These are phyloP conservation scores for Mortierella hygrophila DNA, from an alignment of 192 early-diverging fungal genomes.

Conservation along the genomic window DNA sequence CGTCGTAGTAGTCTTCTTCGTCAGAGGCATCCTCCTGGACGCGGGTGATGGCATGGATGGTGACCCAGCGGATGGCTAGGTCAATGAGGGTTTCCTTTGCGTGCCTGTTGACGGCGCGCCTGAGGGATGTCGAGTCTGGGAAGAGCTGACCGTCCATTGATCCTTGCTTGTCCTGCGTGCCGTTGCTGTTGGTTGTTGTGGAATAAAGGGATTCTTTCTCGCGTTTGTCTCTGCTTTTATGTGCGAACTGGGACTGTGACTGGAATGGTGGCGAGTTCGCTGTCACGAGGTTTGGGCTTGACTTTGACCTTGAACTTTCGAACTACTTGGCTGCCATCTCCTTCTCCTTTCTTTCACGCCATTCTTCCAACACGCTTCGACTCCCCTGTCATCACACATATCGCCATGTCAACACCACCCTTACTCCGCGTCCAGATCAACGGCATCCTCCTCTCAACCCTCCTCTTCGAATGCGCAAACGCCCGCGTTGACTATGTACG, in stretches of 20 bases:
- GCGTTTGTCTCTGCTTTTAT: background rate
- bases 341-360: background rate
- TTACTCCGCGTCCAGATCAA: constrained; percentile 40
- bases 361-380: background rate
- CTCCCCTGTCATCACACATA: background rate
- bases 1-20: constrained; percentile 21
- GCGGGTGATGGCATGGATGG: constrained; percentile 26
- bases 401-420: constrained; percentile 24
- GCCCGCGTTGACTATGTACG: constrained; percentile 50
- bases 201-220: background rate
- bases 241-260: background rate
- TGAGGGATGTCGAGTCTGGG: constrained; percentile 41
- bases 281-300: background rate
- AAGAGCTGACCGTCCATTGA: constrained; percentile 22
- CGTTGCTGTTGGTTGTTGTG: background rate
- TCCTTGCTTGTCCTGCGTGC: background rate
- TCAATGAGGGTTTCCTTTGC: constrained; percentile 54
- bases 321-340: background rate
- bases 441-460: constrained; percentile 45
- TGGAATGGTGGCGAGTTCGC: background rate
- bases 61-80: constrained; percentile 46
- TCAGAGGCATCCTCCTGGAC: background rate
- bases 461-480: constrained; percentile 53
- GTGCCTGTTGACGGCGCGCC: constrained; percentile 54
- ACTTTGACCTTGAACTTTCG: background rate